phyloP scores from a whole-genome alignment of 2,329 filamentous ascomycete genomes.

The Verruconis gallopava region DNA sequence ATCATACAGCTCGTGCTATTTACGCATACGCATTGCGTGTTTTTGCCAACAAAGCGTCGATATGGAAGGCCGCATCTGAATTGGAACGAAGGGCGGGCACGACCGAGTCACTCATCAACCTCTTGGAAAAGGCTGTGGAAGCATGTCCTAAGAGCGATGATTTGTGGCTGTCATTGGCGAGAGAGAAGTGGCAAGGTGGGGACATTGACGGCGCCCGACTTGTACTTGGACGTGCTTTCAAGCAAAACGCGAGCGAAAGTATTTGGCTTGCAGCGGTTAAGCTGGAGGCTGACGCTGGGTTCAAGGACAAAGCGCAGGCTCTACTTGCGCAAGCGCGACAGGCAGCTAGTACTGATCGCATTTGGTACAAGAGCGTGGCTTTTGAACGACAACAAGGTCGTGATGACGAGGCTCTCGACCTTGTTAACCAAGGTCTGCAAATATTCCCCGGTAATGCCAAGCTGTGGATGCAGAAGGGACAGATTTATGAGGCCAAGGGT shows the following conservation, averaged over 20 bases:
- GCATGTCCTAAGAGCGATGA: slow-evolving; percentile 84
- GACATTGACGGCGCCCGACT: slow-evolving; percentile 76
- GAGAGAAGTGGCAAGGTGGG: slow-evolving; percentile 84
- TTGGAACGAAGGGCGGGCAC: slow-evolving; percentile 81
- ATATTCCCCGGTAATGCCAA: slow-evolving; percentile 77
- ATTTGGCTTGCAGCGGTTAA: slow-evolving; percentile 97
- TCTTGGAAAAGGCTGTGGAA: slow-evolving; percentile 87
- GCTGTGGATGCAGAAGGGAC: slow-evolving; percentile 97
- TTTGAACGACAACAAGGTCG: slow-evolving; percentile 81
- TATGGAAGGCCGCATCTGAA: slow-evolving; percentile 85
- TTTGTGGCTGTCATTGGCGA: slow-evolving; percentile 89
- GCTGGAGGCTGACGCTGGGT: slow-evolving; percentile 79
- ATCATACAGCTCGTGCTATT: slow-evolving; percentile 84
- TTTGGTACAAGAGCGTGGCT: slow-evolving; percentile 92
- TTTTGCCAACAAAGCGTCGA: slow-evolving; percentile 74
- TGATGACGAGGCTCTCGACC: slow-evolving; percentile 66
- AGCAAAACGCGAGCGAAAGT: slow-evolving; percentile 90
- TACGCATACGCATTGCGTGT: slow-evolving; percentile 82
- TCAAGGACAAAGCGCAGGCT: slow-evolving; percentile 68
- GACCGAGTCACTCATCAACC: slow-evolving; percentile 67
- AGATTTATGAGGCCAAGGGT: slow-evolving; percentile 72
- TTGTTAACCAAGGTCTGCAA: slow-evolving; percentile 75
- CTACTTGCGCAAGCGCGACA: slow-evolving; percentile 72
- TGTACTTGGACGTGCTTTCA: slow-evolving; percentile 80
- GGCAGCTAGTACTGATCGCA: slow-evolving; percentile 85